Base-by-base conservation (phyloP, 176 grass and related monocot genomes). In the Musa itinerans region DNA sequence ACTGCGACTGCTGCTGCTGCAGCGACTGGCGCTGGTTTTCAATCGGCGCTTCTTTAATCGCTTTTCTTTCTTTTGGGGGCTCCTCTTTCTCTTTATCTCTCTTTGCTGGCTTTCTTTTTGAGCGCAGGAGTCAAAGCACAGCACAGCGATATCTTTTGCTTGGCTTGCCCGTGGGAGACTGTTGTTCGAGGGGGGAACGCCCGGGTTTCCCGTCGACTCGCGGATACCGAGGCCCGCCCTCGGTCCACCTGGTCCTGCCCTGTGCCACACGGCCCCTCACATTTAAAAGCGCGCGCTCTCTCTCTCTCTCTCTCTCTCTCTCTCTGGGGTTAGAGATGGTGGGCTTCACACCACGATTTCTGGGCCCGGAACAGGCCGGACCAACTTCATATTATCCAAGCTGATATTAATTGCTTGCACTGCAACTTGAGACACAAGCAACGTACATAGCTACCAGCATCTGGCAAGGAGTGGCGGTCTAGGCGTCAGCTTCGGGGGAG, bases 111-210 rank as follows among this genome's bases (percentile, higher is more conserved):
- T 62, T 62, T n/a, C 20, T 62, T 62, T 62, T 0, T 7, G 4
- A n/a, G 17, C 1, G 57, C 57, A 0, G 57, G 15, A 15, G 55
- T 17, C 17, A 58, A 12, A 58, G 57, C 12, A 17, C 25, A 12
- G 74, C 57, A 1, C 2, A 62, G 81, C 57, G 53, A 69, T 21
- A 82, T 85, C 79, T 76, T 84, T 88, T 67, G 71, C 75, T 82
- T 54, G 29, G 48, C 16, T 5, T 11, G 17, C 7, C 14, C 52
- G 62, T 19, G 12, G 0, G 8, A 7, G 53, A 34, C 25, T 14
- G 1, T 25, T 14, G 65, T 25, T 7, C 6, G 65, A 15, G 26
- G 14, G 23, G 13, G 12, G 65, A 15, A 11, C 70, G 73, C 64
- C 78, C 67, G 16, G 19, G 78, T 79, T 76, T 68, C 76, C 74